Conservation (phyloP, 1,139 yeast genomes). For the Groenewaldozyma sp. region DNA sequence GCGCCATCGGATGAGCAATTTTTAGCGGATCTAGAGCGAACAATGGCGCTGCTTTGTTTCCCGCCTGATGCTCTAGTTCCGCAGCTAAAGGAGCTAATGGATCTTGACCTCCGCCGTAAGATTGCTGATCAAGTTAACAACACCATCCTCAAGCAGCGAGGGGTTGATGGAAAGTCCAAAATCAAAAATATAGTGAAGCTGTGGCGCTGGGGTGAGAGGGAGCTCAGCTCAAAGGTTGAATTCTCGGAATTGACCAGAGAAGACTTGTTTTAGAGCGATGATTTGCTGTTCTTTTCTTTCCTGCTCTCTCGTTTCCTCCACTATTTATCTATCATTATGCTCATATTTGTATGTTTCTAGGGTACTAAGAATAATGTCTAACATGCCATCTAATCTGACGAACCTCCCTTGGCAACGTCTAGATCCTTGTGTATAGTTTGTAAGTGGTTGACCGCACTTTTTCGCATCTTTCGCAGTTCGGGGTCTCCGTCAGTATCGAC, state of each 20-base stretch:
- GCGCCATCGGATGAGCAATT: conserved; percentile 28
- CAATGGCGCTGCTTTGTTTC: conserved; percentile 36
- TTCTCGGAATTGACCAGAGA: conserved; percentile 18
- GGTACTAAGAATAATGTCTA: no score
- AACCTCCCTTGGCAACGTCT: conserved; percentile 20
- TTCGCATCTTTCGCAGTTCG: conserved; percentile 30
- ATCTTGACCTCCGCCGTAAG: conserved; percentile 25
- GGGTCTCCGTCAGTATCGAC: conserved; percentile 30
- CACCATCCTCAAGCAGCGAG: conserved; percentile 28
- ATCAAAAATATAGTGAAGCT: conserved; percentile 27
- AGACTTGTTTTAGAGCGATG: conserved; percentile 13
- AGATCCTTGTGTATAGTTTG: conserved; percentile 29
- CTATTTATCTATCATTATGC: no score
- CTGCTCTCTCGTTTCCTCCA: no score
- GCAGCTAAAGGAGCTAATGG: conserved; percentile 28
- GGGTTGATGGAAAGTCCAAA: conserved; percentile 27
- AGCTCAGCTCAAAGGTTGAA: conserved; percentile 19
- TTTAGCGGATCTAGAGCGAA: conserved; percentile 29
- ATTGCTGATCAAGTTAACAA: conserved; percentile 33
- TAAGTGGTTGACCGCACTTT: conserved; percentile 31
- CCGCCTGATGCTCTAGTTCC: conserved; percentile 27
- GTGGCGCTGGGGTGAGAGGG: conserved; percentile 30
- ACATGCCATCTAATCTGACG: no score
- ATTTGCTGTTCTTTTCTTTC: no score
- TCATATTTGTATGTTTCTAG: no score